phyloP scores from a whole-genome alignment of 192 early-diverging fungal genomes.

The Coemansia sp. region DNA sequence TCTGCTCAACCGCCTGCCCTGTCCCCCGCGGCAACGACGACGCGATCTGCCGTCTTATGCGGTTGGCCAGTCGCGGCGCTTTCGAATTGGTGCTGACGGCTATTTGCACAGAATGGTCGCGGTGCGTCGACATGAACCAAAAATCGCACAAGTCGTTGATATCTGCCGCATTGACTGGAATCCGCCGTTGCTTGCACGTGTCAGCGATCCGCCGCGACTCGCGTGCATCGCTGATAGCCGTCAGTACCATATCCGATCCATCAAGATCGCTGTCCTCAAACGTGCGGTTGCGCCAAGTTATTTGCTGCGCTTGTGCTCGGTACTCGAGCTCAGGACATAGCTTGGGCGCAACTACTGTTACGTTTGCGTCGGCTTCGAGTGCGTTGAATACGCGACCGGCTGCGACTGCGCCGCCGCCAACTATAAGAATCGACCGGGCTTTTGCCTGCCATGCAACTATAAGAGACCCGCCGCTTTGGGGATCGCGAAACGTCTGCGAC shows the following conservation, averaged over 20 bases:
- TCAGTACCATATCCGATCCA: constrained; percentile 59
- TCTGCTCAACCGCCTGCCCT: constrained; percentile 71
- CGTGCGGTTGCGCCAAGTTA: constrained; percentile 50
- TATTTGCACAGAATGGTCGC: constrained; percentile 84
- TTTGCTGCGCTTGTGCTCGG: constrained; percentile 60
- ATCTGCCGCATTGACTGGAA: constrained; percentile 91
- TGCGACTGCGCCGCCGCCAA: constrained; percentile 86
- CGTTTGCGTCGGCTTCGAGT: constrained; percentile 74
- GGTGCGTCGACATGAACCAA: constrained; percentile 85
- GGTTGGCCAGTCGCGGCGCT: constrained; percentile 84
- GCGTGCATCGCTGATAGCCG: constrained; percentile 70
- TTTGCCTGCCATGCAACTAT: constrained; percentile 80
- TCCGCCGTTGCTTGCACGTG: constrained; percentile 62
- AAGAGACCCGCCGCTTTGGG: constrained; percentile 71
- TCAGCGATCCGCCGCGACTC: constrained; percentile 69
- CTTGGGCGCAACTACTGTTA: constrained; percentile 73
- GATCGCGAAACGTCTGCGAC: constrained; percentile 51
- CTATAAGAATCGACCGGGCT: constrained; percentile 77
- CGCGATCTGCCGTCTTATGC: constrained; percentile 70
- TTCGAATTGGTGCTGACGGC: constrained; percentile 87
- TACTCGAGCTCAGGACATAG: constrained; percentile 66
- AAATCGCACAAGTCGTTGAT: constrained; percentile 90
- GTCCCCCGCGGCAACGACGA: constrained; percentile 59
- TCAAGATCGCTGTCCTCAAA: constrained; percentile 56
- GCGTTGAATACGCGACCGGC: constrained; percentile 79